Base-by-base conservation (phyloP, 169 alveolate species). In the Miamiensis avidus region DNA sequence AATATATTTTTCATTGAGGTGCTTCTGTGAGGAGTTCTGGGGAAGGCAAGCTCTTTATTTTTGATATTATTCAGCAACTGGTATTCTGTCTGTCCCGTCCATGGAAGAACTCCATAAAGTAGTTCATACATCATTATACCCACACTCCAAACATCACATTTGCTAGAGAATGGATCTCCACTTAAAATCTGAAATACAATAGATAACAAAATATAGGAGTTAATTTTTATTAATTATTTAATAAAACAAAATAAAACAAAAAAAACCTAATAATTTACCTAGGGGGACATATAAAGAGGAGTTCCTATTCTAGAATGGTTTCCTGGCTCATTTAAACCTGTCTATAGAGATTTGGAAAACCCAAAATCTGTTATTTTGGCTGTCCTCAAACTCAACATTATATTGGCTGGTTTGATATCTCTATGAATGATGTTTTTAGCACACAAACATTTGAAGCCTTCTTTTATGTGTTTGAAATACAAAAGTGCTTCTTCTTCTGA, bases 311-410 rank as follows among this genome's bases (percentile, higher is more conserved):
- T 65, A 34, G 87, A 82, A 16, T 72, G 65, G 16, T 33, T 29
- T 31, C 76, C 81, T 16, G 87, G 87, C 64, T 84, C 89, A 15
- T 85, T n/a, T n/a, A n/a, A n/a, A n/a, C n/a, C 90, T 25, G 49
- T 83, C 65, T 81, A 83, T 32, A 86, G 69, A 29, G 81, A 83
- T 81, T 86, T 79, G 27, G 90, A 83, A 81, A 86, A 81, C 64
- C 90, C 90, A 65, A 86, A 86, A 75, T 86, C 90, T 69, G 87
- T 65, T 28, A 86, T 74, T 81, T 86, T 86, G 20, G 90, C 90
- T 27, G 81, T 75, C 31, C 87, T 83, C 49, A 79, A 81, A 1
- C 79, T 64, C 0, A 86, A 73, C 29, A 86, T 26, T 1, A 86
- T 81, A 65, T 86, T 86, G 16, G 76, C 90, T 25, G 90, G 90